Conservation (phyloP, 768 basidiomycete species). For the Boletus fagicola region DNA sequence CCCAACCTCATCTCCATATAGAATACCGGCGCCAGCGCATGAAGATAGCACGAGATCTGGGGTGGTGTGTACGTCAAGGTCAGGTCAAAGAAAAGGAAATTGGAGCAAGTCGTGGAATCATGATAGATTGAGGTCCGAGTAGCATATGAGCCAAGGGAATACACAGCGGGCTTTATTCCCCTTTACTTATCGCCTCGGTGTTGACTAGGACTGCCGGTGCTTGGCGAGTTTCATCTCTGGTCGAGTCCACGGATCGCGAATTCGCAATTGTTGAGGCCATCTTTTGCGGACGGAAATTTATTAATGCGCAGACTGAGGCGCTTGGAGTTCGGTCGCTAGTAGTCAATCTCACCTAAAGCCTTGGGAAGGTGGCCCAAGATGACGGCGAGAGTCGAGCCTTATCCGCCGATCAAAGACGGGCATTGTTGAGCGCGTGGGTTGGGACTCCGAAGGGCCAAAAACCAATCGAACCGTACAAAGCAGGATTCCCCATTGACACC, state of each 20-base stretch:
- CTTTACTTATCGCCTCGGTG: conserved; percentile 1
- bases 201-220: neutral
- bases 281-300: neutral
- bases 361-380: neutral
- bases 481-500: neutral
- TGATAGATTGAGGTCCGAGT: conserved; percentile 3
- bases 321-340: neutral
- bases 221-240: neutral
- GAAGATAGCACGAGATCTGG: neutral
- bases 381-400: neutral
- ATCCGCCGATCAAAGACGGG: neutral
- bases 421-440: neutral
- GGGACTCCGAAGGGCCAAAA: neutral
- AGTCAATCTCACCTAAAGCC: neutral
- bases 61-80: neutral
- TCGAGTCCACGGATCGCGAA: neutral
- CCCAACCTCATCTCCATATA: conserved; percentile 1
- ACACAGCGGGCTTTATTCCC: neutral
- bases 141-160: neutral
- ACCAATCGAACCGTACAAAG: neutral
- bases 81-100: neutral
- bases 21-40: neutral
- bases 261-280: neutral
- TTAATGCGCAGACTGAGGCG: neutral
- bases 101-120: neutral